These are phyloP conservation scores for Podospora pseudoanserina DNA, from an alignment of 495 filamentous ascomycete genomes.

Conservation along the genomic window DNA sequence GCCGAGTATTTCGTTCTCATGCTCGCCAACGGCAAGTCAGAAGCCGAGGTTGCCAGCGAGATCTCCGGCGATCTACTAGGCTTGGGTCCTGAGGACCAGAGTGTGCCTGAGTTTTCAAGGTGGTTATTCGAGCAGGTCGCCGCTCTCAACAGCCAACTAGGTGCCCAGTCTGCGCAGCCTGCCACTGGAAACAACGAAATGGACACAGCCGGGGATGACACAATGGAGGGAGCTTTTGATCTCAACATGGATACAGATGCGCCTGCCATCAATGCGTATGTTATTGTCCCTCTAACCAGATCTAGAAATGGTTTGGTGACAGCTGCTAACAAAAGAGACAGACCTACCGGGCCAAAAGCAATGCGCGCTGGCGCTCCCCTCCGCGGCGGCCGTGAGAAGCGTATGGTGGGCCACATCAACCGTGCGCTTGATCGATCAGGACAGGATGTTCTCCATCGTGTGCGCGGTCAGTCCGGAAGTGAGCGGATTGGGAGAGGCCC, in stretches of 20 bases:
- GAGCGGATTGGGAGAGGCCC: slow-evolving; percentile 72
- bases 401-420: slow-evolving; percentile 83
- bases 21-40: slow-evolving; percentile 89
- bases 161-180: slow-evolving; percentile 36
- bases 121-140: slow-evolving; percentile 90
- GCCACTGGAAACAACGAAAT: slow-evolving; percentile 18
- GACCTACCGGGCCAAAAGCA: slow-evolving; percentile 90
- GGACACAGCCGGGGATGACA: slow-evolving; percentile 24
- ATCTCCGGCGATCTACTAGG: slow-evolving; percentile 84
- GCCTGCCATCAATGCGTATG: slow-evolving; percentile 61
- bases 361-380: slow-evolving; percentile 69
- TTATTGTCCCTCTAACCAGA: slow-evolving; percentile 18
- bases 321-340: slow-evolving; percentile 40
- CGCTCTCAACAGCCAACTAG: slow-evolving; percentile 59
- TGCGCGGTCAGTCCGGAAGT: slow-evolving; percentile 65
- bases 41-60: slow-evolving; percentile 83
- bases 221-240: slow-evolving; percentile 45
- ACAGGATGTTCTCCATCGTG: slow-evolving; percentile 74
- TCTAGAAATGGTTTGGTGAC: neutral
- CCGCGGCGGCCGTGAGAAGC: slow-evolving; percentile 57
- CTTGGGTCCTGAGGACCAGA: slow-evolving; percentile 76
- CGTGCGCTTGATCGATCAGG: slow-evolving; percentile 75
- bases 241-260: slow-evolving; percentile 63
- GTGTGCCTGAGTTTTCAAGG: slow-evolving; percentile 75
- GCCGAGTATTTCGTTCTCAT: slow-evolving; percentile 96